These are phyloP conservation scores for Piloderma croceum DNA, from an alignment of 768 basidiomycete species.

Conservation along the genomic window DNA sequence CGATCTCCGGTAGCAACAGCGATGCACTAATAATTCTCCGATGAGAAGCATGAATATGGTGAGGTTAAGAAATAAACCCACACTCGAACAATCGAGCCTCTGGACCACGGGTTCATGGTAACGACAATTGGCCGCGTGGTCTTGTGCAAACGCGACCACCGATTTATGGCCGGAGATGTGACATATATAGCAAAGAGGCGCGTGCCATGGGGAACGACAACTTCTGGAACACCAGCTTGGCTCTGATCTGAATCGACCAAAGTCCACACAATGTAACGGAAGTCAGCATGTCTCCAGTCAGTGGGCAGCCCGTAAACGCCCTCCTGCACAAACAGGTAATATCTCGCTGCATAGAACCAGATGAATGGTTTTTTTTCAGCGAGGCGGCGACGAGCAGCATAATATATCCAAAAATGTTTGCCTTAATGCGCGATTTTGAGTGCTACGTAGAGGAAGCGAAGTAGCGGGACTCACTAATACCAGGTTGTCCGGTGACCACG, in stretches of 20 bases:
- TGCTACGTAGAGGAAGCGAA: too few relatives aligned
- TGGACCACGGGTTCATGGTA: conserved; percentile 18
- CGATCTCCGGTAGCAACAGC: conserved; percentile 6
- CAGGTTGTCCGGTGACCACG: conserved; percentile 12
- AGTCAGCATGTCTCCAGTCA: conserved; percentile 5
- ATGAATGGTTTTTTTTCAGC: conserved; percentile 18
- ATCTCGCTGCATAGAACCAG: conserved; percentile 8
- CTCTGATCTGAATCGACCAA: too few relatives aligned
- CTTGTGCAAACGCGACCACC: conserved; percentile 18
- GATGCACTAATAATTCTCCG: conserved; percentile 9
- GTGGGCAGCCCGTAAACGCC: conserved; percentile 12
- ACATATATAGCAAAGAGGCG: conserved; percentile 13
- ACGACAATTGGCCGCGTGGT: conserved; percentile 6
- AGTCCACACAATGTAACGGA: conserved; percentile 5
- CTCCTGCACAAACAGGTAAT: conserved; percentile 15
- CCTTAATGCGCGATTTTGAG: conserved; percentile 11
- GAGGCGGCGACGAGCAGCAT: conserved; percentile 13
- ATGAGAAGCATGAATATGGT: conserved; percentile 10
- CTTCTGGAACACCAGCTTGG: conserved; percentile 9
- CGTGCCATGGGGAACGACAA: conserved; percentile 11
- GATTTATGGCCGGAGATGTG: conserved; percentile 13
- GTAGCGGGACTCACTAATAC: too few relatives aligned
- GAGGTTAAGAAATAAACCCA: conserved; percentile 10
- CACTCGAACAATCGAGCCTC: conserved; percentile 11
- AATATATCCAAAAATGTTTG: conserved; percentile 14